These are phyloP conservation scores for Hebeloma cylindrosporum DNA, from an alignment of 768 basidiomycete species.

Conservation along the genomic window DNA sequence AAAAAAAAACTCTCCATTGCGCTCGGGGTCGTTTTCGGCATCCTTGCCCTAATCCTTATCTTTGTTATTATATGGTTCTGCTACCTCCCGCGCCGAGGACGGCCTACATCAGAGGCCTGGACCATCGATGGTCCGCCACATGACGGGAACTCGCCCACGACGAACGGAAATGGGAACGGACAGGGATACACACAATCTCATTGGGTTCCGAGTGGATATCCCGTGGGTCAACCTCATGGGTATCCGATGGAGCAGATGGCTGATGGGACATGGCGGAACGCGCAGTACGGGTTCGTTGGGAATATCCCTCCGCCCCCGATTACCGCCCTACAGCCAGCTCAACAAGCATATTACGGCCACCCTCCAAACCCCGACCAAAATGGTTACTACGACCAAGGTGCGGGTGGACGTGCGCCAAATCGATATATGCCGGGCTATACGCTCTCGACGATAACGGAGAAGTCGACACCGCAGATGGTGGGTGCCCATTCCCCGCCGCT, in stretches of 20 bases:
- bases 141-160: background rate
- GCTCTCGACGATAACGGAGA: slow-evolving; percentile 32
- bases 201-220: no score
- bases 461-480: slow-evolving; percentile 25
- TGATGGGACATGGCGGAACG: slow-evolving; percentile 18
- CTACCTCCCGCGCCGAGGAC: slow-evolving; percentile 23
- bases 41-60: slow-evolving; percentile 33
- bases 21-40: slow-evolving; percentile 33
- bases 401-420: slow-evolving; percentile 18
- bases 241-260: slow-evolving; percentile 7
- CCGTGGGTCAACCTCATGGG: background rate
- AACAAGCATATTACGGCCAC: no score
- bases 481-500: no score
- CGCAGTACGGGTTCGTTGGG: slow-evolving; percentile 18
- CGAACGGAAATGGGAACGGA: background rate
- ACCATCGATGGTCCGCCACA: slow-evolving; percentile 24
- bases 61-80: slow-evolving; percentile 31
- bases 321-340: slow-evolving; percentile 2
- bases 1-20: slow-evolving; percentile 30
- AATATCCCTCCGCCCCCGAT: slow-evolving; percentile 15
- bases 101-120: slow-evolving; percentile 38
- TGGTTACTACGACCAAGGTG: background rate
- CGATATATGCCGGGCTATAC: slow-evolving; percentile 25
- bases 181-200: no score
- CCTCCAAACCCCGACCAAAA: no score